Percentiles rank a stretch among this genome's conserved stretches.
Evolutionary conservation across 257 asterid species (phyloP).

Genomic region (Prunella vulgaris): DNA sequence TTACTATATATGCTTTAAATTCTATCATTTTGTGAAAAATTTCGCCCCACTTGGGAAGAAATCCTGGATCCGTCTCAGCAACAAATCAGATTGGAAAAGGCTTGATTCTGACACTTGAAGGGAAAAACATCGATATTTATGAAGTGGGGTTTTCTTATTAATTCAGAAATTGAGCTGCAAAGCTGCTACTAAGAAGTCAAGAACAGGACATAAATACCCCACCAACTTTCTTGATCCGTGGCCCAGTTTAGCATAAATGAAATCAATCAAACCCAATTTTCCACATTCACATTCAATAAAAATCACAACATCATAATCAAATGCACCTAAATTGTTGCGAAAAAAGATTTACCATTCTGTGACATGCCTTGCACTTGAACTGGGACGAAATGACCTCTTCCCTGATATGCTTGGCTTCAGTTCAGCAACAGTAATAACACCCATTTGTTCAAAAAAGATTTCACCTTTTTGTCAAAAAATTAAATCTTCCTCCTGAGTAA

Average conservation of each 20-base stretch:
- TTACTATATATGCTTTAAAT: too few species aligned
- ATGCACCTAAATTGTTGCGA: not conserved
- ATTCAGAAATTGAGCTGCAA: not conserved
- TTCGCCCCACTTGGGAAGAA: too few species aligned
- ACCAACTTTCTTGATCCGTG: conserved; percentile 20
- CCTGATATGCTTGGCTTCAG: conserved; percentile 81
- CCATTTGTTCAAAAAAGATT: conserved; percentile 40
- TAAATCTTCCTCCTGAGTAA: not conserved
- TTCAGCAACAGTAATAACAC: conserved; percentile 72
- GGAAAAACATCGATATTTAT: not conserved
- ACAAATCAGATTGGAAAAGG: conserved; percentile 1
- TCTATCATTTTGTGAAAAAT: too few species aligned
- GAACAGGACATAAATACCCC: conserved; percentile 8
- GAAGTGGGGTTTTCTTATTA: conserved; percentile 15
- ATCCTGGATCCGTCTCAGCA: not conserved
- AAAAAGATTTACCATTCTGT: conserved; percentile 59
- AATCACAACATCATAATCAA: conserved; percentile 5
- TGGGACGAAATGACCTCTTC: conserved; percentile 71
- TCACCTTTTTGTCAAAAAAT: conserved; percentile 15
- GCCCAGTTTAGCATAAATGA: conserved; percentile 14
- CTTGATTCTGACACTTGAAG: conserved; percentile 4
- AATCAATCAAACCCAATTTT: conserved; percentile 1
- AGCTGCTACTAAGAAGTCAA: conserved; percentile 7
- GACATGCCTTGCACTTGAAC: conserved; percentile 71
- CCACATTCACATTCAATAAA: not conserved